Base-by-base conservation (phyloP, 441 rosid genomes). In the Pelargonium cotyledonis region DNA sequence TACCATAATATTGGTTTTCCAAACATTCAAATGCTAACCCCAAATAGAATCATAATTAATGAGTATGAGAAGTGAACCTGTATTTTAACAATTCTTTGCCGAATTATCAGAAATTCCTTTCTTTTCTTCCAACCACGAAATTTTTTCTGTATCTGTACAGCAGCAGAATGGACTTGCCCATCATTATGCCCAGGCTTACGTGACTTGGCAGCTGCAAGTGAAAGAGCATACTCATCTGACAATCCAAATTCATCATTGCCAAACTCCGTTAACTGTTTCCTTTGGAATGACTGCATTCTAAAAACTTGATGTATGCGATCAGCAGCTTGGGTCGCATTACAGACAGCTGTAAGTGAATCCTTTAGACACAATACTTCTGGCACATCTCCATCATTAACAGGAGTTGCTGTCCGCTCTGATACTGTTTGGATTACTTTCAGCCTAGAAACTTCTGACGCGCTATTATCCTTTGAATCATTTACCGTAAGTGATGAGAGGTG, bases 261-360 rank as follows among this genome's bases (percentile, higher is more conserved):
- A 68, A 67, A 76, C 78, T 89, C 91, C 79, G 79, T 84, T 65
- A 89, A 58, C 68, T 82, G 89, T 83, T 87, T 89, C 77, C 84
- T 86, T 66, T 89, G 98, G 81, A 93, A 93, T 49, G 98, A 93
- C 76, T 86, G 90, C 53, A 89, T 85, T 77, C 97, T 85, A 80
- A 89, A 90, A 65, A 85, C 91, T 76, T 89, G 91, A 74, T 89
- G 83, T 73, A 89, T 90, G 72, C 94, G 88, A 63, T 94, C 94
- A 68, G 90, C 97, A 69, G 97, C 86, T 72, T 85, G 94, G 26
- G 89, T 82, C 71, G 98, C 92, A 41, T 88, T 93, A 65, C 89
- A 82, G 41, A 93, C 94, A 67, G 94, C 97, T 67, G 89, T 87
- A 69, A 93, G 78, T 6, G 97, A 88, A 73, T 90, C 91, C 70